Evolutionary conservation across 192 early-diverging fungal genomes (phyloP), one percentile per base, ranked within the genome.

Genomic region (Coemansia sp.): DNA sequence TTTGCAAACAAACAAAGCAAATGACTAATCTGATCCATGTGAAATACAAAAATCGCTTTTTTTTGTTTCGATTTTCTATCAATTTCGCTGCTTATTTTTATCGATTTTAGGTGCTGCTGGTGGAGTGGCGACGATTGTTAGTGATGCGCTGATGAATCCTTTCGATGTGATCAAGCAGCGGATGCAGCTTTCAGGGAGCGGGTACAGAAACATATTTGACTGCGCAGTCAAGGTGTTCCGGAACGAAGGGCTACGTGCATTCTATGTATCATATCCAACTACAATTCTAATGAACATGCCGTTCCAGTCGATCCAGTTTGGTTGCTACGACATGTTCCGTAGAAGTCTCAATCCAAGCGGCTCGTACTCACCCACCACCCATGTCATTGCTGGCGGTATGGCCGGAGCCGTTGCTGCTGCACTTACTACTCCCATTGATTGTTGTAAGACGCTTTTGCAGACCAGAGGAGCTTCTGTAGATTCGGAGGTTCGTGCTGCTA

Each of bases 161-260:
- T 99, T 99, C 83, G 97, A 99, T 79, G 96, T 98, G 17, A 86
- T 96, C 77, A 98, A 98, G 74, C 96, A 98, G 79, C 87, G 96
- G 36, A 95, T 97, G 94, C 96, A 98, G 79, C 81, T 96, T 18
- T 88, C 88, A 6, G 90, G 89, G 39, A 87, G 94, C 1, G 78
- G 78, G 4, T 90, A 95, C 69, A 84, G 86, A n/a, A 88, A 73
- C 39, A 89, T 95, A 18, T 4, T 86, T 6, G 87, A 93, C 20
- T 95, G 93, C 64, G 91, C 90, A 2, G 66, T 76, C 33, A 76
- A 85, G 7, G 88, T 98, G 12, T 79, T 93, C 51, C 74, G 82
- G 20, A 79, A 70, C 4, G 96, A 98, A 74, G 96, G 96, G 0
- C 18, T 94, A 7, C 72, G 84, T 11, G 94, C 96, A 2, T 96